Conservation (phyloP, 1,139 yeast species). For the Zygosaccharomyces sapae region DNA sequence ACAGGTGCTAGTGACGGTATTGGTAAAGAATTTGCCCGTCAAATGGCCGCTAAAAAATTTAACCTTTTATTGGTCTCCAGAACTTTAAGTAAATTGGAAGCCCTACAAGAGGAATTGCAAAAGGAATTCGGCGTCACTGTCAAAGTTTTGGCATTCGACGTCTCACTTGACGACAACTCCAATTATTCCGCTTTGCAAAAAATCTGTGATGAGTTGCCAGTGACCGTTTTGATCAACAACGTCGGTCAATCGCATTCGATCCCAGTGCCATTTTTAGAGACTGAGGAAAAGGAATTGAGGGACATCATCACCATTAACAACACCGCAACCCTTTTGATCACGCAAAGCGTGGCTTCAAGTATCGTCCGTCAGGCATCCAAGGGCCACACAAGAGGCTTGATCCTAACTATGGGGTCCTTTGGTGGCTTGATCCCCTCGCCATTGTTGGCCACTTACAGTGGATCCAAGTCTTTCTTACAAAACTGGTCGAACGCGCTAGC, state of each 20-base stretch:
- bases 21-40: slow-evolving; percentile 85
- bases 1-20: slow-evolving; percentile 98
- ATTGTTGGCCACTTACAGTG: slow-evolving; percentile 86
- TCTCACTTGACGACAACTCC: slow-evolving; percentile 43
- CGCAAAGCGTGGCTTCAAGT: slow-evolving; percentile 71
- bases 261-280: slow-evolving; percentile 89
- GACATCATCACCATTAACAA: slow-evolving; percentile 82
- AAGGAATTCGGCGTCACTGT: slow-evolving; percentile 59
- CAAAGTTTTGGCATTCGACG: slow-evolving; percentile 73
- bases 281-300: slow-evolving; percentile 65
- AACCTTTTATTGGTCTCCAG: slow-evolving; percentile 81
- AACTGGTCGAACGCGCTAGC: slow-evolving; percentile 87
- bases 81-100: slow-evolving; percentile 70
- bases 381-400: slow-evolving; percentile 55
- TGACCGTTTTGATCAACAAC: slow-evolving; percentile 78
- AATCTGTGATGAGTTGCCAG: slow-evolving; percentile 48
- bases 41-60: slow-evolving; percentile 81
- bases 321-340: slow-evolving; percentile 75
- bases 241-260: slow-evolving; percentile 94
- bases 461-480: slow-evolving; percentile 92
- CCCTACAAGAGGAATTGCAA: slow-evolving; percentile 61
- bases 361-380: slow-evolving; percentile 51
- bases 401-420: slow-evolving; percentile 94
- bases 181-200: slow-evolving; percentile 54
- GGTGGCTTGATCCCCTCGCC: slow-evolving; percentile 95